A percentile compares a stretch with the other conserved stretches of the same genome.
Evolutionary conservation across 768 basidiomycete genomes (phyloP).

Genomic region (Clavulina sp.): DNA sequence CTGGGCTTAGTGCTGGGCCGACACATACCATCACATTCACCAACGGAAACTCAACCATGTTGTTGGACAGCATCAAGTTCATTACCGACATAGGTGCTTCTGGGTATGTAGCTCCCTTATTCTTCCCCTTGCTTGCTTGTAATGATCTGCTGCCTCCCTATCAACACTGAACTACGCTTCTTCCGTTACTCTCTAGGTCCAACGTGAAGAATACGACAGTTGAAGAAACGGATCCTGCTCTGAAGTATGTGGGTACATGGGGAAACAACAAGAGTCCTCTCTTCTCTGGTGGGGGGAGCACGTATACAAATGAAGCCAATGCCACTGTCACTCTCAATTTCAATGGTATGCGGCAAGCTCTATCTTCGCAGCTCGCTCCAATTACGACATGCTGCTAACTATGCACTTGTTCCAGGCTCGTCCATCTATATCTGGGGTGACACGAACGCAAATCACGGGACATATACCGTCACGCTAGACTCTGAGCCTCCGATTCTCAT

Average conservation of each 20-base stretch:
- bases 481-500: not conserved
- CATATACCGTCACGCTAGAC: not conserved
- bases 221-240: not conserved
- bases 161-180: too few species aligned
- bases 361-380: not conserved
- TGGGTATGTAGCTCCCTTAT: too few species aligned
- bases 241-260: not conserved
- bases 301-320: not conserved
- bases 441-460: not conserved
- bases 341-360: not conserved
- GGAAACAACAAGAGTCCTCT: not conserved
- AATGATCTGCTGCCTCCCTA: too few species aligned
- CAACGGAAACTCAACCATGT: too few species aligned
- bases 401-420: not conserved
- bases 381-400: not conserved
- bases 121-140: too few species aligned
- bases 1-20: too few species aligned
- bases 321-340: constrained; percentile 1
- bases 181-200: not conserved
- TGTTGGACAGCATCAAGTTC: too few species aligned
- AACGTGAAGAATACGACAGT: not conserved
- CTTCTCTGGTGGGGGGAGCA: not conserved
- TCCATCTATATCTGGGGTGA: not conserved
- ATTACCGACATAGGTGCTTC: too few species aligned
- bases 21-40: too few species aligned